Percentiles rank a stretch among this genome's conserved stretches.
phyloP scores from a whole-genome alignment of 768 basidiomycete genomes.

The Auricularia sp. region DNA sequence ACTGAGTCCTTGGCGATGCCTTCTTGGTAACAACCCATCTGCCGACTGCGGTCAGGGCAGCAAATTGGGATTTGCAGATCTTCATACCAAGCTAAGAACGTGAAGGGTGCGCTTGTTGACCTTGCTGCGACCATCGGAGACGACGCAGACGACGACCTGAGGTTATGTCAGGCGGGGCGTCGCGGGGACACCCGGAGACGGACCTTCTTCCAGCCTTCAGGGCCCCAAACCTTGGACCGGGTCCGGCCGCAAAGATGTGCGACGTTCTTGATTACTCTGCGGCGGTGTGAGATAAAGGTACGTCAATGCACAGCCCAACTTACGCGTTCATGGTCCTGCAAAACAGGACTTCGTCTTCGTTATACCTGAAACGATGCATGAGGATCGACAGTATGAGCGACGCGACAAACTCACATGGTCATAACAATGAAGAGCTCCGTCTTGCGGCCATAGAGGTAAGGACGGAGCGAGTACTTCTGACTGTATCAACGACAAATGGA shows the following conservation, averaged over 20 bases:
- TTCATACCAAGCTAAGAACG: slow-evolving; percentile 65
- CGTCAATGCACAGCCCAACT: slow-evolving; percentile 16
- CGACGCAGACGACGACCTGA: slow-evolving; percentile 69
- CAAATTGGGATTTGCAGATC: neutral
- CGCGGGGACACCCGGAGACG: neutral
- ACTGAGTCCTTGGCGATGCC: slow-evolving; percentile 85
- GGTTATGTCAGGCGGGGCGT: neutral
- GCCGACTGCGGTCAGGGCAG: neutral
- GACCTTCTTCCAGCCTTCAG: slow-evolving; percentile 76
- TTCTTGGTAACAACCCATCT: slow-evolving; percentile 86
- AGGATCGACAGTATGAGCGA: neutral
- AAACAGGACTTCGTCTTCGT: slow-evolving; percentile 79
- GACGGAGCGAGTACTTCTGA: slow-evolving; percentile 62
- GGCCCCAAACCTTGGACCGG: slow-evolving; percentile 75
- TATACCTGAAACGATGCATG: slow-evolving; percentile 34
- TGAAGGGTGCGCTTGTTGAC: slow-evolving; percentile 87
- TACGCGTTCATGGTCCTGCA: slow-evolving; percentile 77
- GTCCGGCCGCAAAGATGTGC: slow-evolving; percentile 64
- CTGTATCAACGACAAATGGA: neutral
- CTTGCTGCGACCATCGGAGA: slow-evolving; percentile 78
- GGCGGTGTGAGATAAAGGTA: neutral
- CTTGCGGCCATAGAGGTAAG: slow-evolving; percentile 65
- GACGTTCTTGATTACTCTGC: slow-evolving; percentile 77
- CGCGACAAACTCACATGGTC: slow-evolving; percentile 53
- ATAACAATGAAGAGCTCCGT: slow-evolving; percentile 94